Base-by-base conservation (phyloP, 148 eudicot species). In the Pharnaceum exiguum region DNA sequence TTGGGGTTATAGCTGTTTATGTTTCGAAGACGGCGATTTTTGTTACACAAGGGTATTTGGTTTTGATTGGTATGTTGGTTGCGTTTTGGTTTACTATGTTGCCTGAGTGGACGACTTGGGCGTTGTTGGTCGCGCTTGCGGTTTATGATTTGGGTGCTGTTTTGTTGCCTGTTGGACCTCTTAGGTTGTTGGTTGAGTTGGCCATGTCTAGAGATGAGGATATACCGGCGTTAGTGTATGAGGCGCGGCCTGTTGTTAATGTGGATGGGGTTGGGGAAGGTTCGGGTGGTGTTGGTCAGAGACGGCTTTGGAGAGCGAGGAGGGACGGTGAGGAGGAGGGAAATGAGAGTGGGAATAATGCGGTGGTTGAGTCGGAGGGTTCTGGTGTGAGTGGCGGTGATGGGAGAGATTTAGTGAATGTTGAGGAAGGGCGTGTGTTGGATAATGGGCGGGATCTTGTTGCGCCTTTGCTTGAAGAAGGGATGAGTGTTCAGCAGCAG, bases 51-150 rank as follows among this genome's bases (percentile, higher is more conserved):
- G 61, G 58, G 36, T 94, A 89, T 69, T 69, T 94, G 82, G 96
- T 94, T 31, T 77, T 83, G 25, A 82, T 94, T 77, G 99, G 96
- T 12, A 67, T 89, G 47, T 45, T 94, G 80, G 85, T 81, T 52
- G 99, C 99, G 31, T 89, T 83, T 70, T 94, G 96, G 99, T 94
- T 94, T 62, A 89, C 99, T 11, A 65, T 84, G 35, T 75, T 94
- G 73, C 99, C 99, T 37, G 99, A 93, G 48, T 86, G 99, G 96
- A 89, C 99, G 27, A 89, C 99, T 62, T 94, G 96, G 96, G 75
- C 77, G 70, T 90, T 94, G 23, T 73, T 94, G 81, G 79, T 94
- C 65, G 95, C 96, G 2, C 72, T 94, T 85, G 76, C 96, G 29
- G 43, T 89, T 47, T 94, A 94, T 76, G 96, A 94, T 76, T 82